Conservation (phyloP, 169 alveolate genomes). For the Plasmodium fragile region DNA sequence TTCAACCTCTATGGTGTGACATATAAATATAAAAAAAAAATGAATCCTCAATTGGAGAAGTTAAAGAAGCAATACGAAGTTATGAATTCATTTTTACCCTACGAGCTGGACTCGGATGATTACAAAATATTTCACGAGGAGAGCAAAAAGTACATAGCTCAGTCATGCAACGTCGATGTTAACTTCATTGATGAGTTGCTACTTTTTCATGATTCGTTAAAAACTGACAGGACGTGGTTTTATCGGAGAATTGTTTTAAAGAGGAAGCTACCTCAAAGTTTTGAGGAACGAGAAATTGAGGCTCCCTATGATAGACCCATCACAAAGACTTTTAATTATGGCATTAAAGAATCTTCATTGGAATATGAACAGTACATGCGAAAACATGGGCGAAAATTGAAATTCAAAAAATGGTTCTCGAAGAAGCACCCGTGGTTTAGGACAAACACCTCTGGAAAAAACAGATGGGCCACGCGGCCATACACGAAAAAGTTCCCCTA, state of each 20-base stretch:
- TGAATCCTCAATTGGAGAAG: constrained; percentile 60
- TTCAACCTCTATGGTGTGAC: constrained; percentile 23
- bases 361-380: constrained; percentile 67
- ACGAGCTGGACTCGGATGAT: constrained; percentile 83
- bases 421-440: constrained; percentile 87
- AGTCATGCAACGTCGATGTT: constrained; percentile 72
- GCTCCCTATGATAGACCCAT: constrained; percentile 73
- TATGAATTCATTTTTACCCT: constrained; percentile 79
- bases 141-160: constrained; percentile 79
- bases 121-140: constrained; percentile 80
- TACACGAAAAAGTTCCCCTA: constrained; percentile 80
- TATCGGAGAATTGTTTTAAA: constrained; percentile 79
- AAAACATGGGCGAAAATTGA: constrained; percentile 34
- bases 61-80: constrained; percentile 76
- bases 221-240: constrained; percentile 87
- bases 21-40: constrained; percentile 55
- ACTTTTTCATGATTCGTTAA: constrained; percentile 81
- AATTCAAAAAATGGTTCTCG: constrained; percentile 66
- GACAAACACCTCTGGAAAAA: constrained; percentile 80
- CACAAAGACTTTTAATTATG: constrained; percentile 34
- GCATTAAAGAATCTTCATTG: constrained; percentile 46
- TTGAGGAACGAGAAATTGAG: constrained; percentile 82
- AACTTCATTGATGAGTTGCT: constrained; percentile 84
- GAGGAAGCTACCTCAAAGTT: constrained; percentile 78
- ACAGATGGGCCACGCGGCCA: constrained; percentile 83